Evolutionary conservation across 2,329 filamentous ascomycete genomes (phyloP).

Genomic region (Dothistroma pini): DNA sequence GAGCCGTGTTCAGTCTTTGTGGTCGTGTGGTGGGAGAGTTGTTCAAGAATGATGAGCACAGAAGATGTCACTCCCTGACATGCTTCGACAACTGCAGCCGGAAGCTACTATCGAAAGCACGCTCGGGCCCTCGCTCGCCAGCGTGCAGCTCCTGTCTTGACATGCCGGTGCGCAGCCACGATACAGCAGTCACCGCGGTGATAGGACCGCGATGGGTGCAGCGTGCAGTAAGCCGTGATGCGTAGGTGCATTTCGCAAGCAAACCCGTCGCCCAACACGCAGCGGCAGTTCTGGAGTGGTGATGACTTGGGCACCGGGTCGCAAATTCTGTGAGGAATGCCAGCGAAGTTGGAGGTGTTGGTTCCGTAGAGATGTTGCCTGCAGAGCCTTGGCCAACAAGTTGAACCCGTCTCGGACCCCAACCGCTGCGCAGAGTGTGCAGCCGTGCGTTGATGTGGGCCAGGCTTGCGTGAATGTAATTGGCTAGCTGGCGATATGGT

Average conservation of each 20-base stretch:
- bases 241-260: constrained; percentile 1
- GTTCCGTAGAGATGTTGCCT: neutral
- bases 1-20: neutral
- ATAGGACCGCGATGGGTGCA: constrained; percentile 6
- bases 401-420: neutral
- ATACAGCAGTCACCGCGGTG: neutral
- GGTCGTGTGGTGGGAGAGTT: neutral
- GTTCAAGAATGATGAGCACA: neutral
- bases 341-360: neutral
- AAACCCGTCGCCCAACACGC: neutral
- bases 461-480: neutral
- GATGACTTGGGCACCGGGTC: neutral
- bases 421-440: neutral
- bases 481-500: neutral
- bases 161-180: neutral
- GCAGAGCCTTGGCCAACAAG: neutral
- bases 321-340: neutral
- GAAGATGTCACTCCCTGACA: neutral
- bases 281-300: constrained; percentile 2
- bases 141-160: neutral
- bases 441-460: neutral
- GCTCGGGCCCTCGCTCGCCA: neutral
- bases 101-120: neutral
- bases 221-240: constrained; percentile 2
- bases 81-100: neutral